Base-by-base conservation (phyloP, 495 filamentous ascomycete species). In the Hypoxylon fragiforme region DNA sequence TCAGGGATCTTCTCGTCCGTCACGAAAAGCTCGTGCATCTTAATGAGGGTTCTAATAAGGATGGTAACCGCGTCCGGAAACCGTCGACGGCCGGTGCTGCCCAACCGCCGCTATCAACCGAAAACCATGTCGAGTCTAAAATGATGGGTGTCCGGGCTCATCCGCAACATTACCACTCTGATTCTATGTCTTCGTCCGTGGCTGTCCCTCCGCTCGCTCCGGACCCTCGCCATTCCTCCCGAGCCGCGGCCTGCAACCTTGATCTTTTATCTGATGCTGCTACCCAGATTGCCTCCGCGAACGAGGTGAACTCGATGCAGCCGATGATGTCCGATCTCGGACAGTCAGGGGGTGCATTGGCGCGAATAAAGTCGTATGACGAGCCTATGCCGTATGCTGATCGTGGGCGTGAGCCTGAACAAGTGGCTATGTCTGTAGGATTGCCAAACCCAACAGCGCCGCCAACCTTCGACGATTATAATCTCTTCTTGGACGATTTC, bases 11-110 rank as follows among this genome's bases (percentile, higher is more conserved):
- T 36, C 77, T 88, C 64, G 82, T 86, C 64, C 82, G 85, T 63
- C 85, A 88, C 76, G 82, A 86, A 70, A 85, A 85, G 71, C 78
- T 87, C 70, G 84, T 87, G 59, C 85, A 88, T 70, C 80, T 84
- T 60, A 81, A 82, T 62, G 83, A 86, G 63, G 75, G 73, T 41
- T 71, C 65, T 38, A 68, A 68, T 55, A 78, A 78, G 49, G 75
- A 78, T 63, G 70, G 71, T 40, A 62, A 50, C 60, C 65, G 73
- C 60, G 70, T 72, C 18, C 69, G 76, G 42, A 79, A 79, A 52
- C 66, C 65, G 15, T 79, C 76, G 9, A 69, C 70, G n/a, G 73
- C 61, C 12, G 66, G 69, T 38, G 58, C 58, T 56, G 60, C 59
- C 40, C 65, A 67, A 52, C 63, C 56, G 37, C 60, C 70, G 21